Base-by-base conservation (phyloP, 169 alveolate genomes). In the Plasmodium inui region DNA sequence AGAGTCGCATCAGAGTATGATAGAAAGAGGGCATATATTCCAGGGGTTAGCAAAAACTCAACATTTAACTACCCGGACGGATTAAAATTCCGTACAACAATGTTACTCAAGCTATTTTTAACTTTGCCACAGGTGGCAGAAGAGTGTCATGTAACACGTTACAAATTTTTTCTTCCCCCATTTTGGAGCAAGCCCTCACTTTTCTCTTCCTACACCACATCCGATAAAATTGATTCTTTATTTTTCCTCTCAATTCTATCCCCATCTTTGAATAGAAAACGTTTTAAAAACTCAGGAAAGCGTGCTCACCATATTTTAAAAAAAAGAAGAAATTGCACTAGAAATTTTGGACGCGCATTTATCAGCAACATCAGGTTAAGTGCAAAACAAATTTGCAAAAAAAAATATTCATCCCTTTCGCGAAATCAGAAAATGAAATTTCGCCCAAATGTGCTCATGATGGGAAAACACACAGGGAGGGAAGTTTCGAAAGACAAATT, bases 241-340 rank as follows among this genome's bases (percentile, higher is more conserved):
- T 7, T 41, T 22, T 80, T 41, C 17, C 57, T 26, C 44, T 14
- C 67, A 39, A 41, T 41, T 22, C 57, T 41, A 14, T 46, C 32
- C 67, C 26, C 67, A 3, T 17, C 67, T 80, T 80, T 80, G 73
- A 80, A 80, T 28, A 80, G 41, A 39, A n/a, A 80, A 80, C n/a
- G 67, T 41, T 80, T 80, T 41, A n/a, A 39, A 8, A 80, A 34
- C 22, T 39, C 73, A 80, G 28, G 67, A 39, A 80, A 34, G 26
- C 57, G 14, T 44, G 39, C 85, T 8, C 57, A n/a, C 34, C 67
- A 26, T 8, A 80, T 80, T 80, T 41, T 41, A 46, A 80, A 80
- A 80, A 80, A 14, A 80, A 80, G 85, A 28, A 80, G 73, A 39
- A 80, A 26, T 9, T 39, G n/a, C 57, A 22, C 67, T 6, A 41